phyloP scores from a whole-genome alignment of 805 yeast species.

The Kluyveromyces wickerhamii region DNA sequence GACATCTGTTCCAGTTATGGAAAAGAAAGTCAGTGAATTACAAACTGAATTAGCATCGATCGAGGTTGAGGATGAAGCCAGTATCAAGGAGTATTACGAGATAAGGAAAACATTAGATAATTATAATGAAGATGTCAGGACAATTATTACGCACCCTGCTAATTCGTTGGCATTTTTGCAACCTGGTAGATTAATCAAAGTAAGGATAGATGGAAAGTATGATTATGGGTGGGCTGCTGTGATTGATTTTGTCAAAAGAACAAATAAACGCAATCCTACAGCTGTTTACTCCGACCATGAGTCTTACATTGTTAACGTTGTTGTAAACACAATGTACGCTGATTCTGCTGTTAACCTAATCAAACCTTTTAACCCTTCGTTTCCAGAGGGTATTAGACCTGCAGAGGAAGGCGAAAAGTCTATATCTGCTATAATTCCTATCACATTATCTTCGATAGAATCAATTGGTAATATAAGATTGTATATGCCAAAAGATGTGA shows the following conservation, averaged over 20 bases:
- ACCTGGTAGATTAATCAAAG: conserved; percentile 76
- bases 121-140: conserved; percentile 69
- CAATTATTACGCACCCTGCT: conserved; percentile 86
- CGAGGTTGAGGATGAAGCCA: conserved; percentile 63
- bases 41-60: conserved; percentile 41
- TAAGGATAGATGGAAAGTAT: conserved; percentile 42
- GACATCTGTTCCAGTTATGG: conserved; percentile 80
- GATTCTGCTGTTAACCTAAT: conserved; percentile 81
- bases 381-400: conserved; percentile 87
- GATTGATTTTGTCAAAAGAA: conserved; percentile 64
- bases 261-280: conserved; percentile 48
- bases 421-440: conserved; percentile 72
- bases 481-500: conserved; percentile 68
- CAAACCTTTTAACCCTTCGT: conserved; percentile 66
- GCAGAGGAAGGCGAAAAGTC: conserved; percentile 64
- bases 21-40: conserved; percentile 50
- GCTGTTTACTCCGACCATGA: conserved; percentile 74
- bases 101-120: conserved; percentile 59
- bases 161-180: conserved; percentile 76
- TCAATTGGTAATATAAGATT: conserved; percentile 75
- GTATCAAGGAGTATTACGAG: conserved; percentile 76
- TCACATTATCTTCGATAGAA: conserved; percentile 69
- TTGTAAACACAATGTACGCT: conserved; percentile 66
- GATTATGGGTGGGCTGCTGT: conserved; percentile 98
- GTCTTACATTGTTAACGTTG: conserved; percentile 78